phyloP scores from a whole-genome alignment of 768 basidiomycete genomes.

The Mycena latifolia region DNA sequence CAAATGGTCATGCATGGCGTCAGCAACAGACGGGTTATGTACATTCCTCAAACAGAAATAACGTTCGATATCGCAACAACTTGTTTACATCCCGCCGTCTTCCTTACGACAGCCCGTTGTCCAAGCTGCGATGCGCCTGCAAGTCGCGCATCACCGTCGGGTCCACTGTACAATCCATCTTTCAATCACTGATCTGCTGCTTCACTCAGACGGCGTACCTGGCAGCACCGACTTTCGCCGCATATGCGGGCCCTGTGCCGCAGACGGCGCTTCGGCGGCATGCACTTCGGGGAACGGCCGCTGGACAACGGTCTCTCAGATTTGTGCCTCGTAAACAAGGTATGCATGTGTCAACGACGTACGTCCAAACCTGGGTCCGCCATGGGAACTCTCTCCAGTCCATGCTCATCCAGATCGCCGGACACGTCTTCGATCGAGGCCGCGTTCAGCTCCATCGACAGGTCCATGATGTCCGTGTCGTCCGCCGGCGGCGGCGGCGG shows the following conservation, averaged over 20 bases:
- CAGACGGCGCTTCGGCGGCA: slow-evolving; percentile 67
- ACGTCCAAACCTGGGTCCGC: slow-evolving; percentile 92
- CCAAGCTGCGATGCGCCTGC: slow-evolving; percentile 88
- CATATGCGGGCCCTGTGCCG: slow-evolving; percentile 78
- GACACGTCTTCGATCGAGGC: slow-evolving; percentile 82
- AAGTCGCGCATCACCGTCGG: slow-evolving; percentile 90
- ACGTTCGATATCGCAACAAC: slow-evolving; percentile 18
- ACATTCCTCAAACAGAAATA: slow-evolving; percentile 31
- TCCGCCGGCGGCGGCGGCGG: slow-evolving; percentile 83
- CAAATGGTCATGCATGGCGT: slow-evolving; percentile 32
- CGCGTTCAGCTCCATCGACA: slow-evolving; percentile 91
- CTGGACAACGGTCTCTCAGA: slow-evolving; percentile 50
- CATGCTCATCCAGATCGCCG: slow-evolving; percentile 81
- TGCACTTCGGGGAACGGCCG: slow-evolving; percentile 76
- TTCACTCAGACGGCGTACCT: slow-evolving; percentile 62
- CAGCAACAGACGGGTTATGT: slow-evolving; percentile 25
- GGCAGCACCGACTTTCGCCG: slow-evolving; percentile 96
- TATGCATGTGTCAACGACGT: slow-evolving; percentile 50
- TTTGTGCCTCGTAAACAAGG: slow-evolving; percentile 10
- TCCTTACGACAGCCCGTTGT: slow-evolving; percentile 55
- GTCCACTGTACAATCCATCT: slow-evolving; percentile 68
- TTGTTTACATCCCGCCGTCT: slow-evolving; percentile 12
- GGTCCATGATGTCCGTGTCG: slow-evolving; percentile 88
- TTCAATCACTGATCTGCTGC: slow-evolving; percentile 27
- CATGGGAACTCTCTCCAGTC: slow-evolving; percentile 91